Evolutionary conservation across 805 yeast species (phyloP).

Genomic region (Torulaspora indica): DNA sequence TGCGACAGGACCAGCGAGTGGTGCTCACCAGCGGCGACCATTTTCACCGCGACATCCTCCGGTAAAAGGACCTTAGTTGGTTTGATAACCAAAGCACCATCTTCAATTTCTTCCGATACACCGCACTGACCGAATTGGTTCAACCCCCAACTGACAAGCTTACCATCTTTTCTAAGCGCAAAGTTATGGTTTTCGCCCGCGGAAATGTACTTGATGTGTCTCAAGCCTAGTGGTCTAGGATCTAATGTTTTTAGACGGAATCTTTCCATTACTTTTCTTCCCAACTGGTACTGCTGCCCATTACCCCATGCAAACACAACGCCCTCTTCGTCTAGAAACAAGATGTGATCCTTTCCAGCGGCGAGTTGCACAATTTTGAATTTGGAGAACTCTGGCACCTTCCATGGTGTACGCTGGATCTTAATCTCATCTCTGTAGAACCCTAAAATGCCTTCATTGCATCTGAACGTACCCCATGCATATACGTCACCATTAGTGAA

Average conservation of each 20-base stretch:
- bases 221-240: constrained; percentile 80
- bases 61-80: constrained; percentile 74
- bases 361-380: constrained; percentile 76
- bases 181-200: constrained; percentile 96
- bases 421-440: constrained; percentile 57
- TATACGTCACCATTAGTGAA: constrained; percentile 80
- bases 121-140: constrained; percentile 98
- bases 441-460: constrained; percentile 87
- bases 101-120: constrained; percentile 67
- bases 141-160: constrained; percentile 87
- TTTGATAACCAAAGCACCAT: constrained; percentile 71
- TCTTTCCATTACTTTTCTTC: constrained; percentile 77
- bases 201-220: constrained; percentile 72
- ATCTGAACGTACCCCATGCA: constrained; percentile 97
- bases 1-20: constrained; percentile 74
- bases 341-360: constrained; percentile 86
- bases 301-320: constrained; percentile 96
- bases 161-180: constrained; percentile 72
- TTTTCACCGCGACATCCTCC: constrained; percentile 49
- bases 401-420: constrained; percentile 64
- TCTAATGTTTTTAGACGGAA: constrained; percentile 67
- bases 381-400: constrained; percentile 45
- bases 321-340: constrained; percentile 81
- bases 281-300: constrained; percentile 90
- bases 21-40: constrained; percentile 90